Conservation (phyloP, 2,329 filamentous ascomycete genomes). For the Claviceps sorghi region DNA sequence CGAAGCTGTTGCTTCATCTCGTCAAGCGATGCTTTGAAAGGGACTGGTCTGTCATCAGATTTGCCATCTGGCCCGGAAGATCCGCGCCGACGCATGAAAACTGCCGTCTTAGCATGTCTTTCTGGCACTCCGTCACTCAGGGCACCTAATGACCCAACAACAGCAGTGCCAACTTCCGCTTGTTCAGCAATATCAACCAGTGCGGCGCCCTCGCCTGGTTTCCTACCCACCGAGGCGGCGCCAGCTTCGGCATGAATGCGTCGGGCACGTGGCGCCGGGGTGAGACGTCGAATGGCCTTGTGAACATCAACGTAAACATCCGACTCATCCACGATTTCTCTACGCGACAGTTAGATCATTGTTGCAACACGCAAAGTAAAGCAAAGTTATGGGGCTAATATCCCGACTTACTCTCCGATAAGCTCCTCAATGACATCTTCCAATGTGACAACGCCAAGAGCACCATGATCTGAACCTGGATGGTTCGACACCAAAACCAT, state of each 20-base stretch:
- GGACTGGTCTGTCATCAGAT: conserved; percentile 28
- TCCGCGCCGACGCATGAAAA: conserved; percentile 44
- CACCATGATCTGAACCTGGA: conserved; percentile 82
- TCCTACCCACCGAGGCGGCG: conserved; percentile 18
- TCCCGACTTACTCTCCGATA: conserved; percentile 71
- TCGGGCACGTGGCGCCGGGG: conserved; percentile 67
- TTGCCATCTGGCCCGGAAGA: conserved; percentile 41
- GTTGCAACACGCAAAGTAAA: not conserved
- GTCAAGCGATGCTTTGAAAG: conserved; percentile 44
- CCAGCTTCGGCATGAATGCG: conserved; percentile 26
- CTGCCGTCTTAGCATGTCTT: conserved; percentile 36
- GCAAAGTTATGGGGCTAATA: not conserved
- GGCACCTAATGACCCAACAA: conserved; percentile 21
- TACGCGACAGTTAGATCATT: conserved; percentile 20
- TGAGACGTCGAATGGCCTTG: conserved; percentile 84
- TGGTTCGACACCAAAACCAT: conserved; percentile 90
- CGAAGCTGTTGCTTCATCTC: conserved; percentile 51
- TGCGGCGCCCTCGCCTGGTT: conserved; percentile 15
- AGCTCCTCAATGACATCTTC: conserved; percentile 98
- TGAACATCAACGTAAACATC: conserved; percentile 98
- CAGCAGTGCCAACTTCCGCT: conserved; percentile 17
- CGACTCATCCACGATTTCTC: conserved; percentile 97
- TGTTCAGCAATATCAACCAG: conserved; percentile 28
- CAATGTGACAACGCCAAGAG: conserved; percentile 83
- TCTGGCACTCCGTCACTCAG: conserved; percentile 27